A percentile compares a stretch with the other conserved stretches of the same genome.
Conservation (phyloP, 1,139 yeast genomes). For the Yamadazyma songkhlaensis region DNA sequence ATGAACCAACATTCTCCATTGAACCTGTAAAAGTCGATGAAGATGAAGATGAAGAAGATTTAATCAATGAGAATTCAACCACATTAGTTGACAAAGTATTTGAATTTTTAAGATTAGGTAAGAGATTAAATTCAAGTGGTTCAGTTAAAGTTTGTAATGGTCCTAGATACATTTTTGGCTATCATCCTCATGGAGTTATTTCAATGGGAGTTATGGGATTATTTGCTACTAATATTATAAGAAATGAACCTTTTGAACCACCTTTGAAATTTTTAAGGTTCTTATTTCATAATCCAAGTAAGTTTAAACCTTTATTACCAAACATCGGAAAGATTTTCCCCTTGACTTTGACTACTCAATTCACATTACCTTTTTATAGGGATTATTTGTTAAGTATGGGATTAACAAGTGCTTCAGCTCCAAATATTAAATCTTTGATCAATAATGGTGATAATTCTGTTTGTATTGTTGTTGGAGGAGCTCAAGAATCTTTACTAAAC, state of each 20-base stretch:
- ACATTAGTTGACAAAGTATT: conserved; percentile 38
- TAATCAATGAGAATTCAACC: conserved; percentile 36
- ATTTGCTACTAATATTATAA: conserved; percentile 72
- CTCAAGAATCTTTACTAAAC: conserved; percentile 76
- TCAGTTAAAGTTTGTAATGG: conserved; percentile 48
- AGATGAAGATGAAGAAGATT: conserved; percentile 44
- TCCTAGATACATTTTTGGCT: conserved; percentile 84
- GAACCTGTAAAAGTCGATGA: conserved; percentile 19
- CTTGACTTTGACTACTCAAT: conserved; percentile 80
- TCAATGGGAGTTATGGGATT: conserved; percentile 91
- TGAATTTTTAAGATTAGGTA: conserved; percentile 36
- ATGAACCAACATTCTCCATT: conserved; percentile 70
- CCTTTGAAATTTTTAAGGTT: conserved; percentile 53
- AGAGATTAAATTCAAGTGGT: conserved; percentile 31
- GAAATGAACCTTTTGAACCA: conserved; percentile 45
- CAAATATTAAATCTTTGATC: conserved; percentile 66
- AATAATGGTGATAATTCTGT: conserved; percentile 68
- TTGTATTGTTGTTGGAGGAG: conserved; percentile 93
- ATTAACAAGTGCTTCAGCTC: conserved; percentile 78
- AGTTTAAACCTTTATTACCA: conserved; percentile 59
- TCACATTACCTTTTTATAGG: conserved; percentile 81
- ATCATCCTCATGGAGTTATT: conserved; percentile 96
- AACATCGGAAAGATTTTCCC: conserved; percentile 74
- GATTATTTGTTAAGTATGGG: conserved; percentile 84
- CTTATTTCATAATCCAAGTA: conserved; percentile 42